phyloP scores from a whole-genome alignment of 192 early-diverging fungal species.

The Entophlyctis luteolus region DNA sequence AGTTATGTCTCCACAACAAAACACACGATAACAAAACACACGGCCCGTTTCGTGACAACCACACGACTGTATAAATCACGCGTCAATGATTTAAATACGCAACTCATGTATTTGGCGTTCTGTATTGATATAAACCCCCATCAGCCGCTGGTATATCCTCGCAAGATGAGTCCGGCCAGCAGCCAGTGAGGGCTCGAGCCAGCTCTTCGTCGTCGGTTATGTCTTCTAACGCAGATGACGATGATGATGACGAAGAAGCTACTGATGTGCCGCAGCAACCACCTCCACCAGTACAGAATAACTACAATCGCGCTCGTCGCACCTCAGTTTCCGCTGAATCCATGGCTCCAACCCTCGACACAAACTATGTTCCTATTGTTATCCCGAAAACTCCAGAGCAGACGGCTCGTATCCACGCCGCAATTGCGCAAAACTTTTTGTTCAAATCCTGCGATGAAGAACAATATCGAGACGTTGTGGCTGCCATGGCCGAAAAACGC shows the following conservation, averaged over 20 bases:
- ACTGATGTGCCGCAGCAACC: slow-evolving; percentile 50
- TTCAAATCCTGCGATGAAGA: slow-evolving; percentile 96
- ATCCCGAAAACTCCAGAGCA: slow-evolving; percentile 88
- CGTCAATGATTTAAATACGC: not conserved
- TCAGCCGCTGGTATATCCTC: slow-evolving; percentile 4
- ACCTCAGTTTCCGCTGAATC: slow-evolving; percentile 97
- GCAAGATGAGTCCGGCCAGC: not conserved
- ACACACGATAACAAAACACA: too few relatives aligned
- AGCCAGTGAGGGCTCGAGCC: slow-evolving; percentile 6
- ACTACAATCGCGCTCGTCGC: slow-evolving; percentile 83
- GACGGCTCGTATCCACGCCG: slow-evolving; percentile 72
- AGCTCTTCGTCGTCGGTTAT: too few relatives aligned
- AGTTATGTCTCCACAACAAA: too few relatives aligned
- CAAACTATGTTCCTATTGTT: slow-evolving; percentile 79
- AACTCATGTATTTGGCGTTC: not conserved
- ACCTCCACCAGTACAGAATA: slow-evolving; percentile 56
- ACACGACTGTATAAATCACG: not conserved
- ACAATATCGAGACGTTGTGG: slow-evolving; percentile 89
- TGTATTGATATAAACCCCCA: not conserved
- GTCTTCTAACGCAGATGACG: slow-evolving; percentile 54
- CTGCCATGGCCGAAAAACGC: slow-evolving; percentile 92
- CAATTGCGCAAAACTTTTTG: slow-evolving; percentile 90
- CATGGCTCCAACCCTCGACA: slow-evolving; percentile 89
- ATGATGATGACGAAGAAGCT: slow-evolving; percentile 52
- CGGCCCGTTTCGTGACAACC: not conserved